These are phyloP conservation scores for Neoboletus magnificus DNA, from an alignment of 768 basidiomycete genomes.

Conservation along the genomic window DNA sequence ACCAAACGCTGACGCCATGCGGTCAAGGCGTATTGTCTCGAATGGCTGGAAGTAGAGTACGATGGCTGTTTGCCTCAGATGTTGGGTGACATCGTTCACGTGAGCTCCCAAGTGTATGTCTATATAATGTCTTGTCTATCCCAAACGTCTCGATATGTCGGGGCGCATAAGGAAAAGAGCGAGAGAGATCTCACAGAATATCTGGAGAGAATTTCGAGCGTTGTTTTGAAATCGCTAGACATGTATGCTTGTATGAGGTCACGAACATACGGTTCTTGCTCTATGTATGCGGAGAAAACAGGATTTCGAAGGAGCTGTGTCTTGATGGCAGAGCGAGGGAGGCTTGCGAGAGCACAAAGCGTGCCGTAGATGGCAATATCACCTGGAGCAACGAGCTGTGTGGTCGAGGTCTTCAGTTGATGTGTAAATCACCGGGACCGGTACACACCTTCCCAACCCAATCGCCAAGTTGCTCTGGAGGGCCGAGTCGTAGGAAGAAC, in stretches of 20 bases:
- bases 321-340: slow-evolving; percentile 69
- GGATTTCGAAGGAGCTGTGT: slow-evolving; percentile 64
- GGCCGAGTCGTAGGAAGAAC: slow-evolving; percentile 65
- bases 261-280: slow-evolving; percentile 82
- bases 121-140: slow-evolving; percentile 71
- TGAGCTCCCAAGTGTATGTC: slow-evolving; percentile 78
- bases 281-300: slow-evolving; percentile 71
- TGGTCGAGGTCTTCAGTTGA: neutral
- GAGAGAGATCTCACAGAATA: slow-evolving; percentile 53
- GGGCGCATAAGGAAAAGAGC: neutral
- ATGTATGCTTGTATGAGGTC: slow-evolving; percentile 86
- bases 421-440: neutral
- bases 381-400: slow-evolving; percentile 63
- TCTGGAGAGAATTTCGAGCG: slow-evolving; percentile 67
- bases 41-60: slow-evolving; percentile 92
- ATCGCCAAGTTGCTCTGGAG: slow-evolving; percentile 63
- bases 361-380: slow-evolving; percentile 89
- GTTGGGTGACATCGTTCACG: slow-evolving; percentile 56
- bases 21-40: slow-evolving; percentile 74
- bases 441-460: slow-evolving; percentile 68
- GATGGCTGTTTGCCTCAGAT: slow-evolving; percentile 75
- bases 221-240: slow-evolving; percentile 80
- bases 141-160: neutral
- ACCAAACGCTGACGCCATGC: slow-evolving; percentile 86
- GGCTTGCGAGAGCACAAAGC: slow-evolving; percentile 77